Percentiles rank a stretch among this genome's conserved stretches.
Conservation (phyloP, 2,329 filamentous ascomycete species). For the Claviceps monticola region DNA sequence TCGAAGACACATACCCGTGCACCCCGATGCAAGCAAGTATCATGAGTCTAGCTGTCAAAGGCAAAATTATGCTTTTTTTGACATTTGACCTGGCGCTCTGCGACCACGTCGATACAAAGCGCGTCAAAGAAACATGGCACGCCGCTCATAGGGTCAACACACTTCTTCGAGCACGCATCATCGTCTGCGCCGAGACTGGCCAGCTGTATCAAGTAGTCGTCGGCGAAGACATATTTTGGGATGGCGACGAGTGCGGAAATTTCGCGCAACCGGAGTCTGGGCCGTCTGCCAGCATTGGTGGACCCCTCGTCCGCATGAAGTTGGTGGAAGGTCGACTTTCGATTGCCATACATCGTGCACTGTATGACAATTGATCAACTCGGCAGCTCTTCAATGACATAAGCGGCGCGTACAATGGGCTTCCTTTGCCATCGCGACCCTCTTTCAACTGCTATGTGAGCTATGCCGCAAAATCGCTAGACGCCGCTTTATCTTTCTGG, state of each 20-base stretch:
- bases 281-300: neutral
- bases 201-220: neutral
- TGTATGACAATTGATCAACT: neutral
- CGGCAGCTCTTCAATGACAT: neutral
- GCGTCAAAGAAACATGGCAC: neutral
- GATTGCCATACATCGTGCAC: neutral
- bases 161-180: neutral
- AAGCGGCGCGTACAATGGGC: neutral
- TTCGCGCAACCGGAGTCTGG: neutral
- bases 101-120: neutral
- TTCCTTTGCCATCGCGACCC: neutral
- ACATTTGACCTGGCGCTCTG: neutral
- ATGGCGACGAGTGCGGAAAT: neutral
- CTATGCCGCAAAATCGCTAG: neutral
- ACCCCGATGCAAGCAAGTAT: neutral
- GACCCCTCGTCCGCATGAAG: neutral
- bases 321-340: neutral
- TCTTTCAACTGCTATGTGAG: neutral
- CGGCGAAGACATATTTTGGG: neutral
- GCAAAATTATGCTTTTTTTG: neutral
- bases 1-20: slow-evolving; percentile 1
- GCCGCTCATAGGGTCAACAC: neutral
- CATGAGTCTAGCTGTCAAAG: neutral
- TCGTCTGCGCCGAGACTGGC: neutral
- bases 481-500: too few relatives aligned